Base-by-base conservation (phyloP, 169 alveolate genomes). In the Cryptosporidium ubiquitum region DNA sequence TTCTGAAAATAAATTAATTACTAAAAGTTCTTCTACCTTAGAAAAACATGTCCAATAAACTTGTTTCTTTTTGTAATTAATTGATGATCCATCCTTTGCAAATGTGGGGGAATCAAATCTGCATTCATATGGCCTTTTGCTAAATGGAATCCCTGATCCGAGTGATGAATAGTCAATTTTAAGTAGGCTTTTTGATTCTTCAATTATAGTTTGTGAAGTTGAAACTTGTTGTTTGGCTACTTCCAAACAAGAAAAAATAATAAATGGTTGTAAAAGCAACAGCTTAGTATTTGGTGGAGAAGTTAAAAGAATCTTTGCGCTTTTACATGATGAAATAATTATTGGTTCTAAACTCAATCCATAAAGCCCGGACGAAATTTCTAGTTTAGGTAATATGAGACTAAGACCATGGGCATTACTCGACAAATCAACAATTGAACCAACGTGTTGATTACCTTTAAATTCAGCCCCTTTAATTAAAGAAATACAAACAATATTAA, bases 111-210 rank as follows among this genome's bases (percentile, higher is more conserved):
- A 61, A 12, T 79, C 89, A 40, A 79, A 79, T 42, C 75, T 79
- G 61, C 89, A 79, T 44, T 79, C 89, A 79, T 61, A 79, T 29
- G 89, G 89, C 68, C 75, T 79, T 42, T 79, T 64, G 10, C 75
- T 61, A 35, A 79, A 66, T 20, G 89, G 75, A 26, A 79, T 29
- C 26, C 35, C 75, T 20, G 64, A 20, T 40, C 89, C 89, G 20
- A 79, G 68, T 4, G 51, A 58, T 16, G 42, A 79, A 61, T 37
- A 79, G 26, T 79, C 89, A 18, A 73, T 35, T 58, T 73, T 35
- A 26, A 40, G 84, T 0, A 5, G 6, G 29, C n/a, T 29, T 39
- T 33, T 1, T 10, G 84, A 20, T 23, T 52, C 10, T 29, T 52
- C 68, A 52, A 18, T 3, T 18, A 16, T 40, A 31, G 18, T 73